Conservation (phyloP, 257 asterid species). For the Hygrophila difformis region DNA sequence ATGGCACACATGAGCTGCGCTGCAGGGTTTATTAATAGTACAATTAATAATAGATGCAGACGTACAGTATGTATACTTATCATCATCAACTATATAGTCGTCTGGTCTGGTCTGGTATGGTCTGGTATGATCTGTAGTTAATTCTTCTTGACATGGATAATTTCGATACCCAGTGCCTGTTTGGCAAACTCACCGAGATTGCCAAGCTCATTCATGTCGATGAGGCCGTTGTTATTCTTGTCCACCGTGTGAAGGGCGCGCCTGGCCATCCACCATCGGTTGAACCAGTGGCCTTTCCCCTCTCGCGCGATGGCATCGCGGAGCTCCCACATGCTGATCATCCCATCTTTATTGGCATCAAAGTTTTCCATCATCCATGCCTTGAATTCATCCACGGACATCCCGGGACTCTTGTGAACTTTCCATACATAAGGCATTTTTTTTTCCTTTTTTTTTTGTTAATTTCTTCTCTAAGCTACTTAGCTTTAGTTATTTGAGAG, state of each 20-base stretch:
- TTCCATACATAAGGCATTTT: too few species aligned
- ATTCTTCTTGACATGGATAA: neutral
- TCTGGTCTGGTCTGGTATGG: too few species aligned
- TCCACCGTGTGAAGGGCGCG: conserved; percentile 25
- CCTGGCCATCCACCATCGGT: conserved; percentile 12
- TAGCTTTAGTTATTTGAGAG: too few species aligned
- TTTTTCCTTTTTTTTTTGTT: too few species aligned
- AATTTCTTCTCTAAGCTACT: too few species aligned
- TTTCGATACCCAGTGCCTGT: conserved; percentile 19
- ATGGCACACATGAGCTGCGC: too few species aligned
- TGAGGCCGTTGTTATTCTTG: conserved; percentile 22
- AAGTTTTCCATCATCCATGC: conserved; percentile 29
- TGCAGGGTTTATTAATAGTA: too few species aligned
- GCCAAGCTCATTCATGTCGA: conserved; percentile 26
- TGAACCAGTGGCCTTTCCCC: neutral
- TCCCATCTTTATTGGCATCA: conserved; percentile 18
- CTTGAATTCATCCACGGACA: conserved; percentile 29
- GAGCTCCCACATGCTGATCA: conserved; percentile 21
- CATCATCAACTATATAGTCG: too few species aligned
- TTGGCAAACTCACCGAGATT: conserved; percentile 29
- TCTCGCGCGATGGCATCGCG: conserved; percentile 17
- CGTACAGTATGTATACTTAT: too few species aligned
- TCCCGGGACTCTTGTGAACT: neutral
- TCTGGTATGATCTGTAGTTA: too few species aligned
- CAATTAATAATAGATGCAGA: too few species aligned